These are phyloP conservation scores for Sporothrix inflata DNA, from an alignment of 2,329 filamentous ascomycete genomes.

Conservation along the genomic window DNA sequence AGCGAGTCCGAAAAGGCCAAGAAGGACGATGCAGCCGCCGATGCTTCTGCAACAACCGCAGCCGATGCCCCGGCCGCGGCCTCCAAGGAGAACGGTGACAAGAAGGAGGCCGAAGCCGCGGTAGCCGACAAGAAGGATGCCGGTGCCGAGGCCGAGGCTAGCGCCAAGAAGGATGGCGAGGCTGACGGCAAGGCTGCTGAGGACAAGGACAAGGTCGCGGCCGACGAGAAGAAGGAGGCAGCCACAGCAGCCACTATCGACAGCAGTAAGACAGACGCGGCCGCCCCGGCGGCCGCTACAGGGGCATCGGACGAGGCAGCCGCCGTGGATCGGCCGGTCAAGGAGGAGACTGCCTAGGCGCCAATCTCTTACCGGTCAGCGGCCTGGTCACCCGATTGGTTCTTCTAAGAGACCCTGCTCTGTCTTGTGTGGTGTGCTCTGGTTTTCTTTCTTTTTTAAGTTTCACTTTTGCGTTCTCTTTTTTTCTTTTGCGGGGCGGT, in stretches of 20 bases:
- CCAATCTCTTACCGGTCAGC: no score
- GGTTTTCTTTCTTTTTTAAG: neutral
- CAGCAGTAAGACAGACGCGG: neutral
- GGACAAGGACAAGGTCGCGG: conserved; percentile 5
- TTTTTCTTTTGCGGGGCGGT: conserved; percentile 14
- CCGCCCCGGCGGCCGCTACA: neutral
- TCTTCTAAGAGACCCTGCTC: neutral
- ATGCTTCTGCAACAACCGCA: neutral
- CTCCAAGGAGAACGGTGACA: conserved; percentile 9
- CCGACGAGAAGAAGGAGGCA: conserved; percentile 14
- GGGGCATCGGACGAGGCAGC: neutral
- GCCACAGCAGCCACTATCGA: neutral
- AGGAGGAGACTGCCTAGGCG: conserved; percentile 29
- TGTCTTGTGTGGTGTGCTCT: neutral
- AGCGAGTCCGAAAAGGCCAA: conserved; percentile 3
- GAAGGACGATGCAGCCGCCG: conserved; percentile 12
- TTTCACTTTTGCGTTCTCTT: neutral
- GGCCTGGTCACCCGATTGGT: neutral
- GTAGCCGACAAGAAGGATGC: conserved; percentile 2
- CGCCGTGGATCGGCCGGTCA: conserved; percentile 29
- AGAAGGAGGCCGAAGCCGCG: neutral
- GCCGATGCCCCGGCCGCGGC: neutral
- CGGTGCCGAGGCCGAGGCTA: neutral
- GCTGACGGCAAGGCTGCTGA: neutral
- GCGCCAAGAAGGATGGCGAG: neutral